A percentile compares a stretch with the other conserved stretches of the same genome.
phyloP scores from a whole-genome alignment of 768 basidiomycete species.

The Xerocomellus dryophilus region DNA sequence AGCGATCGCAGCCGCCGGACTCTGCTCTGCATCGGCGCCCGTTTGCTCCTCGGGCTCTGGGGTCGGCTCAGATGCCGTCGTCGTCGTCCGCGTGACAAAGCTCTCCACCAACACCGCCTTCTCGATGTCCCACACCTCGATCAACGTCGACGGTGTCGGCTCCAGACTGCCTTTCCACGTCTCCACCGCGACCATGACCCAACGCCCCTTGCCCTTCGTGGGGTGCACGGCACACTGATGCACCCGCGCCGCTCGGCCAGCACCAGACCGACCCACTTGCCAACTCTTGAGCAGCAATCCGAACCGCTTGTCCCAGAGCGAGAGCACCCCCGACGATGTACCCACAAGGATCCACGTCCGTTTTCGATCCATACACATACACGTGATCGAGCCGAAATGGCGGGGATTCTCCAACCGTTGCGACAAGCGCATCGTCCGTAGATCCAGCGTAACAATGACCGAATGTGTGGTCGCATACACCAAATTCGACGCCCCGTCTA shows the following conservation, averaged over 20 bases:
- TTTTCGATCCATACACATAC: constrained; percentile 79
- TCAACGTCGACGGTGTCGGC: constrained; percentile 44
- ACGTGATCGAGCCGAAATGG: constrained; percentile 83
- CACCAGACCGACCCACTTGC: constrained; percentile 61
- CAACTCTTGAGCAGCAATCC: constrained; percentile 86
- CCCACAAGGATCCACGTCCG: constrained; percentile 87
- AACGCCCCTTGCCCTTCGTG: constrained; percentile 80
- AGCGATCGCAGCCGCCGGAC: constrained; percentile 73
- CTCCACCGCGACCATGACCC: constrained; percentile 84
- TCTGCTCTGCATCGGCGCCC: constrained; percentile 56
- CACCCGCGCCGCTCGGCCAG: constrained; percentile 54
- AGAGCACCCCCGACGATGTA: constrained; percentile 78
- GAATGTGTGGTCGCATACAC: constrained; percentile 85
- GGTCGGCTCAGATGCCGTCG: constrained; percentile 43
- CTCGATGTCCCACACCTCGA: constrained; percentile 95
- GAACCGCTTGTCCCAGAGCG: constrained; percentile 95
- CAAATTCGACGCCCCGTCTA: constrained; percentile 77
- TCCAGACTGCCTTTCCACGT: constrained; percentile 41
- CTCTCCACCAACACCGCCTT: constrained; percentile 75
- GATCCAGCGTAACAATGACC: constrained; percentile 68
- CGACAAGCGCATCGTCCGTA: constrained; percentile 77
- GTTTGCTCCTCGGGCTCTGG: constrained; percentile 52
- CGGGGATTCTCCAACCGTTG: constrained; percentile 81
- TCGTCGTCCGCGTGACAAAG: constrained; percentile 57
- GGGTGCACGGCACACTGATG: constrained; percentile 82